Evolutionary conservation across 2,329 filamentous ascomycete genomes (phyloP).

Genomic region (Ambrosiella xylebori): DNA sequence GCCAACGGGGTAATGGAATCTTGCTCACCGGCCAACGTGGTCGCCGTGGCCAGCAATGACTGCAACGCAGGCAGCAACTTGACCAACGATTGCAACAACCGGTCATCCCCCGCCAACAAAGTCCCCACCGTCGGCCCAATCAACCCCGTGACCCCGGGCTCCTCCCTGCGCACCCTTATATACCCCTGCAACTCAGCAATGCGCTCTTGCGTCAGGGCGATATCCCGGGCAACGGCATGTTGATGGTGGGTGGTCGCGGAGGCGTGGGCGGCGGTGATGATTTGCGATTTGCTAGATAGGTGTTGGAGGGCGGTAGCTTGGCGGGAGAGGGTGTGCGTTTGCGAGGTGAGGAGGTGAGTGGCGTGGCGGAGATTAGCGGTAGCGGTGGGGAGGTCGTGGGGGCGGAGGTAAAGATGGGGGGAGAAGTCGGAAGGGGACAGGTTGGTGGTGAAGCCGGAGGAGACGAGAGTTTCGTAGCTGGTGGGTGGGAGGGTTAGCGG

Average conservation of each 20-base stretch:
- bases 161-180: too few relatives aligned
- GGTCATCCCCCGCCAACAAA: neutral
- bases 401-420: slow-evolving; percentile 31
- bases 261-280: neutral
- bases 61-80: neutral
- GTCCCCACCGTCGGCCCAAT: too few relatives aligned
- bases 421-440: slow-evolving; percentile 29
- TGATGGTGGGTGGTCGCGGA: neutral
- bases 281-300: neutral
- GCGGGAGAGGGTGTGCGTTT: slow-evolving; percentile 41
- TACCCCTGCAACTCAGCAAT: too few relatives aligned
- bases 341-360: slow-evolving; percentile 45
- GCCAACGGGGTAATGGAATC: neutral
- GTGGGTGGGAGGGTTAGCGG: neutral
- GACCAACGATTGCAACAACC: neutral
- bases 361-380: slow-evolving; percentile 47
- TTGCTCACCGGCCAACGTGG: neutral
- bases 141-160: too few relatives aligned
- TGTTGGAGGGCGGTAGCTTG: slow-evolving; percentile 40
- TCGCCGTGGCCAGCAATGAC: neutral
- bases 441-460: slow-evolving; percentile 30
- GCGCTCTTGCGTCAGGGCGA: too few relatives aligned
- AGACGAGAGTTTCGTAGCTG: too few relatives aligned
- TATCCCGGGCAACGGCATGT: too few relatives aligned
- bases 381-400: slow-evolving; percentile 42